phyloP scores from a whole-genome alignment of 805 yeast genomes.

The Suhomyces sp. region DNA sequence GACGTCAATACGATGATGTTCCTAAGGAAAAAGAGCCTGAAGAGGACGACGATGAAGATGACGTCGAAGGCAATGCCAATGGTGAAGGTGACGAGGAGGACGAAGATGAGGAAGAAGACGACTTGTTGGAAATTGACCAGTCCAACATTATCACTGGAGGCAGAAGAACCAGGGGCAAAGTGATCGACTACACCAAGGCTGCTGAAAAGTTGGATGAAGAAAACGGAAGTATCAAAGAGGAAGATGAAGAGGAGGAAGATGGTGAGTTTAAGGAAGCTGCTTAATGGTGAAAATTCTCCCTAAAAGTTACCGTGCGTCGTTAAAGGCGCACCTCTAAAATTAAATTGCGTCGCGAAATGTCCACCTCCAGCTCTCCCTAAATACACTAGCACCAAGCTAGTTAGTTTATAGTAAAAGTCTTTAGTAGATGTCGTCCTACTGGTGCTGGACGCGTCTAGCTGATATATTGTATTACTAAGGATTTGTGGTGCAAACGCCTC shows the following conservation, averaged over 20 bases:
- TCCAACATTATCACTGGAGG: slow-evolving; percentile 82
- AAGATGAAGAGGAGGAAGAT: slow-evolving; percentile 35
- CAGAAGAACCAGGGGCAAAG: slow-evolving; percentile 87
- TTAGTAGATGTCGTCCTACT: not conserved
- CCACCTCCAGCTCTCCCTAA: not conserved
- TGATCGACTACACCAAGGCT: slow-evolving; percentile 80
- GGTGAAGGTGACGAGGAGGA: slow-evolving; percentile 50
- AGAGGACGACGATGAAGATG: slow-evolving; percentile 36
- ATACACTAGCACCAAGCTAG: too few relatives aligned
- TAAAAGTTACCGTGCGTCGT: not conserved
- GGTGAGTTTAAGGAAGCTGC: slow-evolving; percentile 8
- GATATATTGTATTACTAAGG: not conserved
- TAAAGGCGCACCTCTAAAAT: not conserved
- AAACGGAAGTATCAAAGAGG: slow-evolving; percentile 35
- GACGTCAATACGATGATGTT: slow-evolving; percentile 56
- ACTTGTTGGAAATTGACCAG: slow-evolving; percentile 73
- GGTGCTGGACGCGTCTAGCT: not conserved
- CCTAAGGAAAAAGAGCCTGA: slow-evolving; percentile 50
- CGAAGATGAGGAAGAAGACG: slow-evolving; percentile 74
- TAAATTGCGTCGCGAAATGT: not conserved
- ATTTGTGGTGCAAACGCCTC: not conserved
- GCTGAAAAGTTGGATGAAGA: slow-evolving; percentile 65
- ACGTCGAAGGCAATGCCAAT: slow-evolving; percentile 46
- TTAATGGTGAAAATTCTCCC: too few relatives aligned
- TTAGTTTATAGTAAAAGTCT: too few relatives aligned